phyloP scores from a whole-genome alignment of 1,284 basidiomycete genomes.

The Microbotryomycetes sp. region DNA sequence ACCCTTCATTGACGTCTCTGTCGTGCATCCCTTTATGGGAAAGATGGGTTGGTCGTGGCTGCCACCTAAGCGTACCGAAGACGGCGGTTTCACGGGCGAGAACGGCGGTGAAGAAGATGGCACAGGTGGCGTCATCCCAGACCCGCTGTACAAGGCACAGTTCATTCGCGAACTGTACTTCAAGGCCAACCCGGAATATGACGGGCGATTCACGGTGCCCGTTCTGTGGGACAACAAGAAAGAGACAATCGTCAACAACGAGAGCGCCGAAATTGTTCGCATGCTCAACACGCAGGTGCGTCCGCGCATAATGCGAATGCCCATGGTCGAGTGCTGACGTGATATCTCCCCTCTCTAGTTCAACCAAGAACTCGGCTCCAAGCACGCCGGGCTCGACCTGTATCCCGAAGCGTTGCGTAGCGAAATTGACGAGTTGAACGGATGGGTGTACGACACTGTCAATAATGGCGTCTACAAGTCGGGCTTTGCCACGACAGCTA shows the following conservation, averaged over 20 bases:
- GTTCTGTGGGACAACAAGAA: constrained; percentile 87
- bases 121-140: constrained; percentile 63
- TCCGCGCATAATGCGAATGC: constrained; percentile 4
- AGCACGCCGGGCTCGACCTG: constrained; percentile 60
- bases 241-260: constrained; percentile 88
- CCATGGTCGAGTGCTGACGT: background rate
- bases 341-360: too few relatives aligned
- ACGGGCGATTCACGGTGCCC: constrained; percentile 78
- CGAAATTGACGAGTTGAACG: constrained; percentile 81
- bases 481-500: constrained; percentile 77
- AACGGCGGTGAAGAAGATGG: constrained; percentile 47
- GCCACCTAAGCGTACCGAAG: constrained; percentile 27
- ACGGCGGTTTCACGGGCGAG: constrained; percentile 22
- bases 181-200: constrained; percentile 62
- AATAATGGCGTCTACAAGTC: constrained; percentile 59
- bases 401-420: constrained; percentile 65
- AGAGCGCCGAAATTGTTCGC: constrained; percentile 63
- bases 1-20: constrained; percentile 64
- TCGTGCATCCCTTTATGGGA: constrained; percentile 82
- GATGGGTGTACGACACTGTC: constrained; percentile 64
- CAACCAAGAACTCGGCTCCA: constrained; percentile 59
- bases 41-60: constrained; percentile 29
- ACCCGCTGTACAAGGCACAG: constrained; percentile 60
- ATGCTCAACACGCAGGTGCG: constrained; percentile 23
- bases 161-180: constrained; percentile 83